Evolutionary conservation across 768 basidiomycete genomes (phyloP).

Genomic region (Amanita exitialis): DNA sequence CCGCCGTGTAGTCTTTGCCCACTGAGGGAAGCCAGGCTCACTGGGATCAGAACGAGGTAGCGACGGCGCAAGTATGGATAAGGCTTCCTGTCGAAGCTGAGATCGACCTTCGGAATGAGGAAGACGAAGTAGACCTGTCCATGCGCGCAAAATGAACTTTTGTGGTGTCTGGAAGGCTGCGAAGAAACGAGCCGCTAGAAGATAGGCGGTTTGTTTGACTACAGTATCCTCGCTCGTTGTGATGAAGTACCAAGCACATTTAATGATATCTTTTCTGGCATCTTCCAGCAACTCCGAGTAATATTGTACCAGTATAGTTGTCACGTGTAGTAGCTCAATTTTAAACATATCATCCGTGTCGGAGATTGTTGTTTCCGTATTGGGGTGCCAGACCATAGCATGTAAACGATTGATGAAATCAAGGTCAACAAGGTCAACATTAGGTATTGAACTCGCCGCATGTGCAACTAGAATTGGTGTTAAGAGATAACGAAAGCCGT

Average conservation of each 20-base stretch:
- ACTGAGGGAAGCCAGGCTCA: conserved; percentile 56
- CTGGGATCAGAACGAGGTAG: conserved; percentile 53
- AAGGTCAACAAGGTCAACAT: conserved; percentile 56
- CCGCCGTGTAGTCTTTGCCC: conserved; percentile 82
- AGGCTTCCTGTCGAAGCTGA: conserved; percentile 71
- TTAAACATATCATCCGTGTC: conserved; percentile 77
- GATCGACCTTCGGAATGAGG: conserved; percentile 64
- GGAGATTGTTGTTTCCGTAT: conserved; percentile 45
- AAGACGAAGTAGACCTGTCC: conserved; percentile 80
- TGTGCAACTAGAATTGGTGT: conserved; percentile 81
- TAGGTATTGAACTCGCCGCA: conserved; percentile 41
- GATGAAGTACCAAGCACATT: conserved; percentile 86
- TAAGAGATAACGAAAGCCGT: conserved; percentile 72
- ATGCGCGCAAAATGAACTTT: conserved; percentile 86
- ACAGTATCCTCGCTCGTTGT: conserved; percentile 71
- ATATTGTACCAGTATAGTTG: conserved; percentile 79
- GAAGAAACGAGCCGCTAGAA: conserved; percentile 88
- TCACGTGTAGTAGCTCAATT: conserved; percentile 85
- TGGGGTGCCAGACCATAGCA: conserved; percentile 72
- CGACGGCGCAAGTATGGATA: conserved; percentile 78
- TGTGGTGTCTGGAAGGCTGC: conserved; percentile 79
- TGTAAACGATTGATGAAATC: conserved; percentile 66
- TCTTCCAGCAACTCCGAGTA: conserved; percentile 75
- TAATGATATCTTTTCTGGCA: conserved; percentile 85
- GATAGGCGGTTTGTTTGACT: conserved; percentile 87